These are phyloP conservation scores for Stagonosporopsis vannaccii DNA, from an alignment of 2,329 filamentous ascomycete genomes.

Conservation along the genomic window DNA sequence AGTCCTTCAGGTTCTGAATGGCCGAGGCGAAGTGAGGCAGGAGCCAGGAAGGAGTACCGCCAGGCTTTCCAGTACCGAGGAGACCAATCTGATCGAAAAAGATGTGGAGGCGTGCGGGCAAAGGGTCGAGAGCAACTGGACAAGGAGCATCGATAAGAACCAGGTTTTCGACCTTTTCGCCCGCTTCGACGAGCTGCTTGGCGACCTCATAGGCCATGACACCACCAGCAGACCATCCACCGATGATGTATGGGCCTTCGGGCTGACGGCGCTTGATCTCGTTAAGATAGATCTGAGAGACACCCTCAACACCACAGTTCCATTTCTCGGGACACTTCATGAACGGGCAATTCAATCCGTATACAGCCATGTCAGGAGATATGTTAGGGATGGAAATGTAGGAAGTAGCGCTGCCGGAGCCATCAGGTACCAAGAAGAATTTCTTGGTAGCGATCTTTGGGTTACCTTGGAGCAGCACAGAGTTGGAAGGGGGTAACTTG, in stretches of 20 bases:
- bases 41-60: constrained; percentile 74
- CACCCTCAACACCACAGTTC: constrained; percentile 70
- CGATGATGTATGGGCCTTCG: constrained; percentile 64
- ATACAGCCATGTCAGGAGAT: constrained; percentile 59
- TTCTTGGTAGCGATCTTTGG: constrained; percentile 64
- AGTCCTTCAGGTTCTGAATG: constrained; percentile 72
- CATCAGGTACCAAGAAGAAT: constrained; percentile 61
- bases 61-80: constrained; percentile 67
- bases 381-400: constrained; percentile 68
- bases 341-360: constrained; percentile 72
- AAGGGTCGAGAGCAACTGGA: constrained; percentile 59
- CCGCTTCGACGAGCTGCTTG: constrained; percentile 56
- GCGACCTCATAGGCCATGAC: constrained; percentile 62
- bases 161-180: constrained; percentile 59
- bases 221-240: constrained; percentile 64
- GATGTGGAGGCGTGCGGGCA: constrained; percentile 66
- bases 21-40: constrained; percentile 75
- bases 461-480: constrained; percentile 65
- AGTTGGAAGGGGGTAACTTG: constrained; percentile 57
- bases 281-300: constrained; percentile 69
- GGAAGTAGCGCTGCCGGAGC: constrained; percentile 69
- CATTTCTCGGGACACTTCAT: constrained; percentile 73
- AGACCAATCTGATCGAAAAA: constrained; percentile 78
- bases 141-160: constrained; percentile 63
- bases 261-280: constrained; percentile 77